phyloP scores from a whole-genome alignment of 768 basidiomycete genomes.

The Lactarius trivialis region DNA sequence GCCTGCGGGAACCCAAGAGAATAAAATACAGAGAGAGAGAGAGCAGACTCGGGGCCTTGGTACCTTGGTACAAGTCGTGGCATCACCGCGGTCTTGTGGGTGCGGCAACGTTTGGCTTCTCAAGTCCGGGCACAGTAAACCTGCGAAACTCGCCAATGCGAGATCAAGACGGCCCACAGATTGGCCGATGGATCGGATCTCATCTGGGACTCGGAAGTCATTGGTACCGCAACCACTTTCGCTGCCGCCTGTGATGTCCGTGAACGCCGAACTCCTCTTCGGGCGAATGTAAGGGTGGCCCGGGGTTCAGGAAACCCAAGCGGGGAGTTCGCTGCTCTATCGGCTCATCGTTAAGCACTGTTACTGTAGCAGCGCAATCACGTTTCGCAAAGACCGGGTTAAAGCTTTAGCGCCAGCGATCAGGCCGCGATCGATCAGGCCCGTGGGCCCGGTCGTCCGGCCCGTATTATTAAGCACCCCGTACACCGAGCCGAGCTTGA shows the following conservation, averaged over 20 bases:
- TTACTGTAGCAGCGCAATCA: slow-evolving; percentile 32
- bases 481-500: too few relatives aligned
- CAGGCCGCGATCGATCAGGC: too few relatives aligned
- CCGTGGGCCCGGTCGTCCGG: too few relatives aligned
- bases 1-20: neutral
- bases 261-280: slow-evolving; percentile 26
- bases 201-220: slow-evolving; percentile 12
- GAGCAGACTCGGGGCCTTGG: too few relatives aligned
- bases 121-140: neutral
- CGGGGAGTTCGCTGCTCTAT: slow-evolving; percentile 24
- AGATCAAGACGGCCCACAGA: neutral
- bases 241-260: slow-evolving; percentile 31
- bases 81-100: too few relatives aligned
- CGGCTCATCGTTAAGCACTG: slow-evolving; percentile 33
- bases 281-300: slow-evolving; percentile 32
- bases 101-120: neutral
- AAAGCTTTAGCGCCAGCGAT: too few relatives aligned
- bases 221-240: slow-evolving; percentile 11
- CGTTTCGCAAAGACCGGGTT: slow-evolving; percentile 30
- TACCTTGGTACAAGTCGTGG: too few relatives aligned
- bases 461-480: slow-evolving; percentile 31
- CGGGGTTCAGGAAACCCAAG: slow-evolving; percentile 24
- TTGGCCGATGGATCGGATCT: slow-evolving; percentile 7
- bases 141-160: neutral
- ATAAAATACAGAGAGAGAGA: neutral